A percentile compares a stretch with the other conserved stretches of the same genome.
phyloP scores from a whole-genome alignment of 192 early-diverging fungal species.

The Coemansia erecta region DNA sequence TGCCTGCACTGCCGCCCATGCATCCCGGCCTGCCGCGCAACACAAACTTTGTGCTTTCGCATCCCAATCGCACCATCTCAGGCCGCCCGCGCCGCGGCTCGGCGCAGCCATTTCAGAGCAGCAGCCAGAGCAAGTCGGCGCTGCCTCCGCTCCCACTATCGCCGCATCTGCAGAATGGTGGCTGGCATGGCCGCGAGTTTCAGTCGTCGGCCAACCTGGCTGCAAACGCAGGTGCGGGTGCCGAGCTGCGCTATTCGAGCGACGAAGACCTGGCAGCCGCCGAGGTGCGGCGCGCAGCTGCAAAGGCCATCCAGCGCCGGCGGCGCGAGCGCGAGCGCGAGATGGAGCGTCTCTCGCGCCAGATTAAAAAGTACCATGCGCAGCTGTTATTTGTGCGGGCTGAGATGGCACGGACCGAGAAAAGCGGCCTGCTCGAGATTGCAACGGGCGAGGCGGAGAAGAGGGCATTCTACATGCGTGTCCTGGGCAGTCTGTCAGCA shows the following conservation, averaged over 20 bases:
- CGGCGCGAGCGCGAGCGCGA: constrained; percentile 36
- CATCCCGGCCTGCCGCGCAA: constrained; percentile 28
- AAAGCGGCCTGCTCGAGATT: constrained; percentile 24
- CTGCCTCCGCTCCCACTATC: not conserved
- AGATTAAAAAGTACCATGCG: constrained; percentile 42
- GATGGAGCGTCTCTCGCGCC: constrained; percentile 37
- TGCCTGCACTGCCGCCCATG: constrained; percentile 30
- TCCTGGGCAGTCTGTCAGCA: constrained; percentile 10
- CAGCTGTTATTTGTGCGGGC: constrained; percentile 37
- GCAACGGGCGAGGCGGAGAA: not conserved
- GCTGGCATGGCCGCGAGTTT: not conserved
- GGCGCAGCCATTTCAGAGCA: not conserved
- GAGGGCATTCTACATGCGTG: not conserved
- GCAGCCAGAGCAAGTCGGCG: not conserved
- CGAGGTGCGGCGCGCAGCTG: constrained; percentile 8
- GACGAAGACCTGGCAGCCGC: constrained; percentile 13
- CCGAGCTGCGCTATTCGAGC: not conserved
- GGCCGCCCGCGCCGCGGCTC: constrained; percentile 8
- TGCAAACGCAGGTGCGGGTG: not conserved
- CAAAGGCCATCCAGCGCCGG: not conserved
- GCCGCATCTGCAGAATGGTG: not conserved
- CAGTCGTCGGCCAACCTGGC: not conserved
- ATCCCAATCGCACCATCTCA: constrained; percentile 15
- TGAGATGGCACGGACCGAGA: constrained; percentile 29
- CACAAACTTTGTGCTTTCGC: not conserved